These are phyloP conservation scores for Podaxis carcinomalis DNA, from an alignment of 768 basidiomycete species.

Conservation along the genomic window DNA sequence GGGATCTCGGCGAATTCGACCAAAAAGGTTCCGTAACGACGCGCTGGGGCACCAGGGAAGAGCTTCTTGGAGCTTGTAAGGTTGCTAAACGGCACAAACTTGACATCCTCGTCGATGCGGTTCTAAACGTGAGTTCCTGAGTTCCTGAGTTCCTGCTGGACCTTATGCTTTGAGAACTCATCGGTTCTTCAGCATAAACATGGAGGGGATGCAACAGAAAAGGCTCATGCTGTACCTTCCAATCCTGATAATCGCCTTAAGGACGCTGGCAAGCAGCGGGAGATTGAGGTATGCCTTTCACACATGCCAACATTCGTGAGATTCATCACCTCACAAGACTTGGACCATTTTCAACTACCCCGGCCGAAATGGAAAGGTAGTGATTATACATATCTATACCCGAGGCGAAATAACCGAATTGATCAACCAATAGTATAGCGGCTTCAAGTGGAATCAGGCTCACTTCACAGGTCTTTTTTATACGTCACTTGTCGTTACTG, in stretches of 20 bases:
- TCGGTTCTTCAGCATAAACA: constrained; percentile 60
- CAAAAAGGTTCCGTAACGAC: constrained; percentile 71
- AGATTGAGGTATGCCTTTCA: constrained; percentile 55
- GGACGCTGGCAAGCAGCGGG: constrained; percentile 49
- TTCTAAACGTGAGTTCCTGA: constrained; percentile 67
- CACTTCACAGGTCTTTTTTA: constrained; percentile 66
- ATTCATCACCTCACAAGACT: constrained; percentile 36
- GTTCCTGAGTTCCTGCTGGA: constrained; percentile 29
- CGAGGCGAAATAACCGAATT: background rate
- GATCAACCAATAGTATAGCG: constrained; percentile 50
- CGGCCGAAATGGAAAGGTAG: constrained; percentile 70
- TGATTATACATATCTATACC: background rate
- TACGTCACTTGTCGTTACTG: background rate
- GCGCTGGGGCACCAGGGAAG: constrained; percentile 85
- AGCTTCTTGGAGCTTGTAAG: constrained; percentile 66
- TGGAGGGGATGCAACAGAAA: constrained; percentile 76
- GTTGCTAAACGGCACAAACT: constrained; percentile 67
- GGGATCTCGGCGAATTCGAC: constrained; percentile 84
- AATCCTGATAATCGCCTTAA: constrained; percentile 64
- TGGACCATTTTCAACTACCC: constrained; percentile 88
- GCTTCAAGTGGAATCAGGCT: constrained; percentile 66
- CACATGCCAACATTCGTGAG: too few relatives aligned
- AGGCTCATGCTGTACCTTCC: constrained; percentile 65
- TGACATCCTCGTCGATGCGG: constrained; percentile 80
- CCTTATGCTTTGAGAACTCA: constrained; percentile 1